Conservation (phyloP, 2,329 filamentous ascomycete species). For the Alternaria brassicicola region DNA sequence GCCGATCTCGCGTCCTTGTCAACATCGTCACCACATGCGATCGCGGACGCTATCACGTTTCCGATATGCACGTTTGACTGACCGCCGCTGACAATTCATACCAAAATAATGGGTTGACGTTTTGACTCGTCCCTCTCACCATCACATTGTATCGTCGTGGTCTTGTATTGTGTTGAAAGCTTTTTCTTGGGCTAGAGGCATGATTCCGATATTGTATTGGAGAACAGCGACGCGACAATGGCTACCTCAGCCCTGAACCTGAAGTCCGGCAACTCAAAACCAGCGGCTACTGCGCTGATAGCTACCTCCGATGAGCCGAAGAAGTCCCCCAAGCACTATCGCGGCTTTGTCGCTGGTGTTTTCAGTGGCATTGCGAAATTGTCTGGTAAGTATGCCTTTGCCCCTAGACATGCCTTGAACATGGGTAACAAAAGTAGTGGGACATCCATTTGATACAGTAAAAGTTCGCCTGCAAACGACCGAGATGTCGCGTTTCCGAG, state of each 20-base stretch:
- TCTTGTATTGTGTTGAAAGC: neutral
- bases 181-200: slow-evolving; percentile 21
- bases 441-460: slow-evolving; percentile 88
- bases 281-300: slow-evolving; percentile 33
- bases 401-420: neutral
- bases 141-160: neutral
- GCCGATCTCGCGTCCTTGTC: slow-evolving; percentile 35
- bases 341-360: slow-evolving; percentile 95
- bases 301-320: slow-evolving; percentile 36
- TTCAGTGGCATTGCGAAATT: slow-evolving; percentile 94
- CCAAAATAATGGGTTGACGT: neutral
- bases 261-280: slow-evolving; percentile 35
- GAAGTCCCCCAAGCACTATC: slow-evolving; percentile 68
- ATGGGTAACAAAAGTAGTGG: slow-evolving; percentile 51
- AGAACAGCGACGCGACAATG: slow-evolving; percentile 34
- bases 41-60: slow-evolving; percentile 44
- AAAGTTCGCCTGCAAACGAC: slow-evolving; percentile 96
- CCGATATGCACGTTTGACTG: slow-evolving; percentile 24
- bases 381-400: slow-evolving; percentile 63
- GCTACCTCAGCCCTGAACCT: slow-evolving; percentile 46
- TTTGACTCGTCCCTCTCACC: neutral
- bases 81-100: slow-evolving; percentile 3
- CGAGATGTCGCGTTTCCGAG: slow-evolving; percentile 75
- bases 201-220: slow-evolving; percentile 21
- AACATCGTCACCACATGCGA: slow-evolving; percentile 38